Conservation (phyloP, 257 asterid species). For the Gentiana straminea region DNA sequence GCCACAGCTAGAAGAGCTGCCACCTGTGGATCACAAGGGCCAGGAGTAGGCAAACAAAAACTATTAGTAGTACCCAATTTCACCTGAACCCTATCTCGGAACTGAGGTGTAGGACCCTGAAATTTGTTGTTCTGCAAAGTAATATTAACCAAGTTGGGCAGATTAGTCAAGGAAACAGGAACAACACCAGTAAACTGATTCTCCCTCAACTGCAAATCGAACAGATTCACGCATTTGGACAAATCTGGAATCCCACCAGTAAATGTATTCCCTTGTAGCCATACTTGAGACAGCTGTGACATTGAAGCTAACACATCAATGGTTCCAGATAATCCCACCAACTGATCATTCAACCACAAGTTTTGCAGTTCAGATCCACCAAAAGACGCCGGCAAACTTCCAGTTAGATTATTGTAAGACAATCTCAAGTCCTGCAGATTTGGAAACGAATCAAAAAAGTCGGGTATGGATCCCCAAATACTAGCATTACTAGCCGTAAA, state of each 20-base stretch:
- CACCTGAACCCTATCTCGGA: conserved; percentile 18
- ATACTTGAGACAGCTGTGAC: conserved; percentile 58
- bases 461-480: conserved; percentile 53
- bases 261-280: conserved; percentile 70
- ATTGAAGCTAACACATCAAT: conserved; percentile 54
- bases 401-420: conserved; percentile 67
- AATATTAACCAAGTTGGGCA: conserved; percentile 44
- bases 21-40: conserved; percentile 86
- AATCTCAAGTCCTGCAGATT: conserved; percentile 51
- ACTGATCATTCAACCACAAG: conserved; percentile 78
- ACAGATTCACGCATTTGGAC: conserved; percentile 47
- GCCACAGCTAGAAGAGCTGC: conserved; percentile 67
- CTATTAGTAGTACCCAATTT: conserved; percentile 38
- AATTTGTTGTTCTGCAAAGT: conserved; percentile 60
- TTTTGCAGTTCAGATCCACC: conserved; percentile 55
- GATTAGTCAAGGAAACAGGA: conserved; percentile 38
- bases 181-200: conserved; percentile 64
- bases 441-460: conserved; percentile 46
- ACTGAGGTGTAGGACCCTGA: conserved; percentile 69
- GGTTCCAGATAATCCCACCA: conserved; percentile 43
- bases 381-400: conserved; percentile 54
- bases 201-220: conserved; percentile 80
- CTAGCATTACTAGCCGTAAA: conserved; percentile 52
- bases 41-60: conserved; percentile 48
- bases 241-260: conserved; percentile 78